These are phyloP conservation scores for Xanthoconium stramineum DNA, from an alignment of 768 basidiomycete genomes.

Conservation along the genomic window DNA sequence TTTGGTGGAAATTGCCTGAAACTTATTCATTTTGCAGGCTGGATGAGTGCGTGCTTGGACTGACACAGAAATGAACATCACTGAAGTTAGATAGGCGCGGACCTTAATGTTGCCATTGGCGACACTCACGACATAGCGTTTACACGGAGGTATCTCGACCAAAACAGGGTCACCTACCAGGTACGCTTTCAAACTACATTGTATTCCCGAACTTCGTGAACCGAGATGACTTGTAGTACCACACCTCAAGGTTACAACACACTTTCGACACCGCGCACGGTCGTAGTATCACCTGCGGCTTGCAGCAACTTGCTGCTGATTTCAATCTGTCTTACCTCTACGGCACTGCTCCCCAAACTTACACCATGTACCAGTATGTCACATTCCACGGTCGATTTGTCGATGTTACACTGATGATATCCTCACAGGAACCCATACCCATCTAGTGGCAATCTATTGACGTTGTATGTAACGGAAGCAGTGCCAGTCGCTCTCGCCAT, in stretches of 20 bases:
- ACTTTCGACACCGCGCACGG: conserved; percentile 65
- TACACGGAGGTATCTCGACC: conserved; percentile 72
- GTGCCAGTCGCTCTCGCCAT: conserved; percentile 53
- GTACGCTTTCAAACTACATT: conserved; percentile 31
- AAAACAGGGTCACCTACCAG: conserved; percentile 75
- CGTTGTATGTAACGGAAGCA: conserved; percentile 52
- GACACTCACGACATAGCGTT: conserved; percentile 54
- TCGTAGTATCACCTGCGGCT: conserved; percentile 47
- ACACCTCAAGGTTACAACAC: conserved; percentile 46
- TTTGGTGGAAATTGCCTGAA: too few species aligned
- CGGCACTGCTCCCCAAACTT: conserved; percentile 76
- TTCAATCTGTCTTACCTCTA: conserved; percentile 65
- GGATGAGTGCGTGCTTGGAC: conserved; percentile 51
- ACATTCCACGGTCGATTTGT: neutral
- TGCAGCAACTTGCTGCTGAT: conserved; percentile 47
- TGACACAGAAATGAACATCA: neutral
- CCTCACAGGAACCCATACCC: conserved; percentile 54
- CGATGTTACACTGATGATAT: neutral
- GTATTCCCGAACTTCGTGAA: neutral
- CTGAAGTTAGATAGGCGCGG: conserved; percentile 37
- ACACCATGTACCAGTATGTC: conserved; percentile 58
- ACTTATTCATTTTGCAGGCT: conserved; percentile 33
- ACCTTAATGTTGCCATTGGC: conserved; percentile 40
- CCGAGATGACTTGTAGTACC: conserved; percentile 46
- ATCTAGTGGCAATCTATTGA: conserved; percentile 56